These are phyloP conservation scores for Trichoderma koningiopsis DNA, from an alignment of 2,329 filamentous ascomycete genomes.

Conservation along the genomic window DNA sequence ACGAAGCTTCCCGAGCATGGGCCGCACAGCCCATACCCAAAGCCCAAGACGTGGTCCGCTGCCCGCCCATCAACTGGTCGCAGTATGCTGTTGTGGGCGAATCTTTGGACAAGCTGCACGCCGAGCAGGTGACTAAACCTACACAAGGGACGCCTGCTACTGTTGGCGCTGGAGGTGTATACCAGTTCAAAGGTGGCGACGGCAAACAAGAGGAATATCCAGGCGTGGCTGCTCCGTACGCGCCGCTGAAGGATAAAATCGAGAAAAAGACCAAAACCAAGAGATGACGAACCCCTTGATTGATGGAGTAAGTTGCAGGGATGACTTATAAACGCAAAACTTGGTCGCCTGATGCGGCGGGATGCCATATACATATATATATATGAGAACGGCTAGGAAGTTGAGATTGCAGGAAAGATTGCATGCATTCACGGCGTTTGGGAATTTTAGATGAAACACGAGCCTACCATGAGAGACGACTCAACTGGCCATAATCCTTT, in stretches of 20 bases:
- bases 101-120: conserved; percentile 80
- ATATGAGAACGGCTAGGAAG: background rate
- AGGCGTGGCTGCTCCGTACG: conserved; percentile 60
- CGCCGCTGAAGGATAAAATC: conserved; percentile 55
- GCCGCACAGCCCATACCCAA: conserved; percentile 69
- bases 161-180: conserved; percentile 48
- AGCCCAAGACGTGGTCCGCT: conserved; percentile 80
- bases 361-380: background rate
- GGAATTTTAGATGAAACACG: conserved; percentile 9
- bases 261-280: conserved; percentile 42
- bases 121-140: conserved; percentile 72
- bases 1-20: conserved; percentile 32
- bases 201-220: conserved; percentile 49
- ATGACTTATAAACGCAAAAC: background rate
- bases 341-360: background rate
- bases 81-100: conserved; percentile 86
- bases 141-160: conserved; percentile 55
- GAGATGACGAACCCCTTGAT: conserved; percentile 29
- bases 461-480: background rate
- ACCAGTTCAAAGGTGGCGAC: conserved; percentile 52
- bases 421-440: conserved; percentile 17
- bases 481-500: background rate
- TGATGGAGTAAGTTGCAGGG: background rate
- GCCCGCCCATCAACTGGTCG: conserved; percentile 90
- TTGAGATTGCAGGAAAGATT: background rate